phyloP scores from a whole-genome alignment of 306 rosid species.

The Cucumis melo region DNA sequence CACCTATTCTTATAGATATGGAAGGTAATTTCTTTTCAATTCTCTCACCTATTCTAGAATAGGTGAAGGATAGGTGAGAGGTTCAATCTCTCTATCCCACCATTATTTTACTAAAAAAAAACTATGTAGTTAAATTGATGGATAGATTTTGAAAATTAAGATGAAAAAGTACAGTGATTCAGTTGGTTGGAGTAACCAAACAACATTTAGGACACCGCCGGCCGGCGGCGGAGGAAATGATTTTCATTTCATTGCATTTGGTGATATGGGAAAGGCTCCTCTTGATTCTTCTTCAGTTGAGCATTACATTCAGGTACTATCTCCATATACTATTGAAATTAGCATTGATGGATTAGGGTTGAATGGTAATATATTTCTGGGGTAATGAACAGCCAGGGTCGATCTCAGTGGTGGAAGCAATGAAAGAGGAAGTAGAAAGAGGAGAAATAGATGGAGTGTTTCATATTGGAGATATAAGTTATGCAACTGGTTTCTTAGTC shows the following conservation, averaged over 20 bases:
- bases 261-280: constrained; percentile 94
- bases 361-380: too few relatives aligned
- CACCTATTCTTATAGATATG: constrained; percentile 47
- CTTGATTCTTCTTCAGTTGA: constrained; percentile 49
- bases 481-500: constrained; percentile 74
- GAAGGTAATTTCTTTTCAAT: constrained; percentile 29
- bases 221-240: constrained; percentile 60
- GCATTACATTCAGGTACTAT: constrained; percentile 71
- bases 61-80: too few relatives aligned
- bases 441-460: constrained; percentile 42
- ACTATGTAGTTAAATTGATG: too few relatives aligned
- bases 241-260: constrained; percentile 51
- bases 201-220: constrained; percentile 55
- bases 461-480: constrained; percentile 96
- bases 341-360: too few relatives aligned
- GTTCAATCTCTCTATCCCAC: too few relatives aligned
- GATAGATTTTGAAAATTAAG: too few relatives aligned
- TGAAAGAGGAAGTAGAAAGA: constrained; percentile 30
- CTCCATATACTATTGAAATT: too few relatives aligned
- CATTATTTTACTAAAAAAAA: too few relatives aligned
- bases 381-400: constrained; percentile 60
- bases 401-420: constrained; percentile 50
- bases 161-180: constrained; percentile 22
- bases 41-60: too few relatives aligned
- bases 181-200: constrained; percentile 65